Conservation (phyloP, 768 basidiomycete genomes). For the Dentipellis fragilis region DNA sequence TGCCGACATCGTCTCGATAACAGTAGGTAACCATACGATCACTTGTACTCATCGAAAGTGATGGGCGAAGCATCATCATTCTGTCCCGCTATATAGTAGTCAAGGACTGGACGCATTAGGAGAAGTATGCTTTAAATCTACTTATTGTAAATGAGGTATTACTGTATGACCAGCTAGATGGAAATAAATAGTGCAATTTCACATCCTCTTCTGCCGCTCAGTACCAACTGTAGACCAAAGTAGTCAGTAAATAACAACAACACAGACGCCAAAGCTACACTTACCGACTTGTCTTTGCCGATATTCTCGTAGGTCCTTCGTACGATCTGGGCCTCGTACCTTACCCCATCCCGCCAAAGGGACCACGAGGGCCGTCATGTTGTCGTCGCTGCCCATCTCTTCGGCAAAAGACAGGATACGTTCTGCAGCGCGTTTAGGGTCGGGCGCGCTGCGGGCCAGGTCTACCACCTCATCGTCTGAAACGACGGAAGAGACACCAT, state of each 20-base stretch:
- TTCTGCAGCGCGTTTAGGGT: constrained; percentile 75
- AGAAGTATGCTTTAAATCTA: too few species aligned
- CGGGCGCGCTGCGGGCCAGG: constrained; percentile 59
- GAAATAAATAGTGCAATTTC: constrained; percentile 6
- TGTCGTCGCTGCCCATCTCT: constrained; percentile 83
- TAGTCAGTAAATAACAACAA: neutral
- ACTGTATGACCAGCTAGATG: too few species aligned
- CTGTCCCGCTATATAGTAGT: too few species aligned
- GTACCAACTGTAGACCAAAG: constrained; percentile 38
- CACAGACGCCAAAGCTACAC: constrained; percentile 6
- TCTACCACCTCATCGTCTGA: constrained; percentile 95
- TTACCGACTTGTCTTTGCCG: constrained; percentile 32
- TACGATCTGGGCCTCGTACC: constrained; percentile 69
- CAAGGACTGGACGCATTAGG: too few species aligned
- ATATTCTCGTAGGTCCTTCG: constrained; percentile 77
- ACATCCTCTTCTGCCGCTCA: constrained; percentile 62
- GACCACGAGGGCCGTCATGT: constrained; percentile 83
- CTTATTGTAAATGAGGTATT: too few species aligned
- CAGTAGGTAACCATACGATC: too few species aligned
- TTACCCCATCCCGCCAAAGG: constrained; percentile 91
- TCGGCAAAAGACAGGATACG: constrained; percentile 80
- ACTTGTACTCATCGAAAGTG: too few species aligned
- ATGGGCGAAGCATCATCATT: too few species aligned
- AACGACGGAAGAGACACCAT: constrained; percentile 84
- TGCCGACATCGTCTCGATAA: too few species aligned